phyloP scores from a whole-genome alignment of 495 filamentous ascomycete species.

The Xylaria longipes region DNA sequence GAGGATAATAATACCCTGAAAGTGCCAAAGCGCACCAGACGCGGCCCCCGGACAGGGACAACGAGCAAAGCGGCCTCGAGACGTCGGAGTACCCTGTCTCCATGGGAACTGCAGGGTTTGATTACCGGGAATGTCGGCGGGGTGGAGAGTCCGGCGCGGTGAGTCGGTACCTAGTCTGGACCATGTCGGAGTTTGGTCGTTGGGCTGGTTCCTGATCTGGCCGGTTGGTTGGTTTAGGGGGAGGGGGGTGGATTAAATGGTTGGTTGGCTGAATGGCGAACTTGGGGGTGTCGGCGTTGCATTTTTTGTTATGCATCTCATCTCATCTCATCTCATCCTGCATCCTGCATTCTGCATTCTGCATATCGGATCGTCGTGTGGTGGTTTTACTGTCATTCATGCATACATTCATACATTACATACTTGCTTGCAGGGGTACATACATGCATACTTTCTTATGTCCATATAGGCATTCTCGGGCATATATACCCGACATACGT shows the following conservation, averaged over 20 bases:
- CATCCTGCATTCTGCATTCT: too few species aligned
- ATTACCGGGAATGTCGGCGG: conserved; percentile 46
- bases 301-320: not conserved
- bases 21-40: conserved; percentile 48
- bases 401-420: not conserved
- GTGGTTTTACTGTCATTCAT: not conserved
- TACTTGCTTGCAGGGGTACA: not conserved
- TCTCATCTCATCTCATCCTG: conserved; percentile 10
- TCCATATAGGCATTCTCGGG: not conserved
- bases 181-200: not conserved
- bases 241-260: not conserved
- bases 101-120: conserved; percentile 72
- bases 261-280: not conserved
- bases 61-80: conserved; percentile 57
- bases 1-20: not conserved
- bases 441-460: not conserved
- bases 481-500: not conserved
- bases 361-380: not conserved
- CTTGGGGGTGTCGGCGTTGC: not conserved
- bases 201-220: not conserved
- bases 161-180: not conserved
- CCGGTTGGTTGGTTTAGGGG: not conserved
- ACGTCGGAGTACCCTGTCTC: conserved; percentile 72
- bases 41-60: conserved; percentile 48
- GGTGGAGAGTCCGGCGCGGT: conserved; percentile 14